Evolutionary conservation across 108 stramenopile genomes (phyloP).

Genomic region (Nannochloropsis salina): DNA sequence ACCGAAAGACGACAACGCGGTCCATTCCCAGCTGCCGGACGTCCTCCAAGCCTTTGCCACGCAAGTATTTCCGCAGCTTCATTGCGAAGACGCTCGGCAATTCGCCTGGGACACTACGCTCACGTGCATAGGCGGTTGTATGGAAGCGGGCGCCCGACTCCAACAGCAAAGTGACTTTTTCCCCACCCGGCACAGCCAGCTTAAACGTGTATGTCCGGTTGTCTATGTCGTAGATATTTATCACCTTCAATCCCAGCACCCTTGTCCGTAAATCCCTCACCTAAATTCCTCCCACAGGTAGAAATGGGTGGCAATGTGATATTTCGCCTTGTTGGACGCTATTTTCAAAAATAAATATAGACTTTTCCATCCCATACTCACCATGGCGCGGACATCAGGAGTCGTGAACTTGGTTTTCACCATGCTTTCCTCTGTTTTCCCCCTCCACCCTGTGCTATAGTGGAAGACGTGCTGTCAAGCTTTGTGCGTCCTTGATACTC

Average conservation of each 20-base stretch:
- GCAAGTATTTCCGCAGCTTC: conserved; percentile 91
- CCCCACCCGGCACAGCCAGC: conserved; percentile 45
- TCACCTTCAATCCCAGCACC: background rate
- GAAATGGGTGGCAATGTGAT: background rate
- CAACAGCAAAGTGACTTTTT: conserved; percentile 61
- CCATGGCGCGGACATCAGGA: conserved; percentile 17
- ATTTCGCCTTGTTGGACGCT: background rate
- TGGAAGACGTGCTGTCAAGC: background rate
- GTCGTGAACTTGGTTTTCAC: background rate
- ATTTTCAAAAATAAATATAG: background rate
- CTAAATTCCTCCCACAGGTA: background rate
- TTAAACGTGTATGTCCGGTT: conserved; percentile 52
- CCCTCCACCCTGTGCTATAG: background rate
- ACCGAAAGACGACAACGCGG: conserved; percentile 86
- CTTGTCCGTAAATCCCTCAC: background rate
- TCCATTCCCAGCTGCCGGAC: conserved; percentile 83
- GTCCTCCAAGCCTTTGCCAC: conserved; percentile 77
- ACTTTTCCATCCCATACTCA: background rate
- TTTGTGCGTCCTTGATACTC: no score
- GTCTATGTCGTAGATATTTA: background rate
- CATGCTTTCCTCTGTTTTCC: background rate
- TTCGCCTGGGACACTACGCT: conserved; percentile 23
- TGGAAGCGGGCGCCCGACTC: conserved; percentile 95
- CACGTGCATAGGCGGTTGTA: conserved; percentile 54
- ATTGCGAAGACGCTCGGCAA: conserved; percentile 84